phyloP scores from a whole-genome alignment of 2,329 filamentous ascomycete genomes.

The Beauveria bassiana region DNA sequence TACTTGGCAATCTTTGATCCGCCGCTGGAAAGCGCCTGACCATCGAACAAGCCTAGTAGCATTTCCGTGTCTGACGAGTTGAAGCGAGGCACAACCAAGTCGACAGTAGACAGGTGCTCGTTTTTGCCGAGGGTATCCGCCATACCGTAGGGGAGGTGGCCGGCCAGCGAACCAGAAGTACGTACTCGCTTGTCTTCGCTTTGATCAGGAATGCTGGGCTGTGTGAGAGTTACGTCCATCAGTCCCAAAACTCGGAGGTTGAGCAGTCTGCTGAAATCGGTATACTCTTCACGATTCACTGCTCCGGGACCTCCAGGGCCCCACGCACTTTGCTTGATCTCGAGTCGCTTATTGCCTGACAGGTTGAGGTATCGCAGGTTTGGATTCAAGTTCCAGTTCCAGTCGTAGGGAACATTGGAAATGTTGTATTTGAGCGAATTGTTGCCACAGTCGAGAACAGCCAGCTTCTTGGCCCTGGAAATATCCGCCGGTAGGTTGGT shows the following conservation, averaged over 20 bases:
- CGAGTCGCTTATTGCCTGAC: conserved; percentile 90
- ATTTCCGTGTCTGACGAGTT: conserved; percentile 85
- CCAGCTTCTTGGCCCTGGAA: conserved; percentile 84
- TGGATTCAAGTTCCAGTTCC: conserved; percentile 99
- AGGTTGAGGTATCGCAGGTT: conserved; percentile 92
- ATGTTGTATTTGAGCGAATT: conserved; percentile 98
- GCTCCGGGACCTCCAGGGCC: conserved; percentile 41
- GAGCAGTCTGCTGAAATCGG: conserved; percentile 78
- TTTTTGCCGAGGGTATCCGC: conserved; percentile 88
- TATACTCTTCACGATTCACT: conserved; percentile 58
- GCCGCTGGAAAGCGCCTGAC: conserved; percentile 77
- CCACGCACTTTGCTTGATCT: conserved; percentile 63
- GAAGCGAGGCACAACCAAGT: conserved; percentile 89
- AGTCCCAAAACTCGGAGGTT: conserved; percentile 84
- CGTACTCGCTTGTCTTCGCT: conserved; percentile 90
- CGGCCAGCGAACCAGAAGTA: conserved; percentile 91
- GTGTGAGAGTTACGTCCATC: conserved; percentile 96
- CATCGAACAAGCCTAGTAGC: conserved; percentile 91
- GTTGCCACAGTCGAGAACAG: conserved; percentile 88
- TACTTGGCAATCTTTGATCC: conserved; percentile 96
- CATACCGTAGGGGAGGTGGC: conserved; percentile 92
- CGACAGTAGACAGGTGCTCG: conserved; percentile 91
- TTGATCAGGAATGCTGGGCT: conserved; percentile 88
- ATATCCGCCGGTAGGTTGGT: conserved; percentile 93
- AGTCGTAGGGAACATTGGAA: conserved; percentile 97